These are phyloP conservation scores for Alternaria sp. DNA, from an alignment of 2,329 filamentous ascomycete genomes.

Conservation along the genomic window DNA sequence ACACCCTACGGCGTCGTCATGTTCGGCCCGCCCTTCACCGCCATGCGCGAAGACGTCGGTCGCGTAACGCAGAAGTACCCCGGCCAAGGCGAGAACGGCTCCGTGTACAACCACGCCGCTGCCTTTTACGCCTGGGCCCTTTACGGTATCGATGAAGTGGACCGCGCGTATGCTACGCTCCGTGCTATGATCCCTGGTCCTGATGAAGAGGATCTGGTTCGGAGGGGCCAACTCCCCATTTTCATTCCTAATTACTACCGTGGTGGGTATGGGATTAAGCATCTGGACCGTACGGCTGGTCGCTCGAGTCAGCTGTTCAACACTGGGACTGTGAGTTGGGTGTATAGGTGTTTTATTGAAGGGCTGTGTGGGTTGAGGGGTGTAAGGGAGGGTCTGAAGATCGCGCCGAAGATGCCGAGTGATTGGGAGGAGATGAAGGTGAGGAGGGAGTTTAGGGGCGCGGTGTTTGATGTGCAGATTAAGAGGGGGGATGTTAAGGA, in stretches of 20 bases:
- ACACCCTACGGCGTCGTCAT: constrained; percentile 63
- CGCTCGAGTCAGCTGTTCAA: constrained; percentile 65
- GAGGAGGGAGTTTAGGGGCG: constrained; percentile 58
- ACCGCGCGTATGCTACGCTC: constrained; percentile 59
- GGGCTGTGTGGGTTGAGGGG: constrained; percentile 62
- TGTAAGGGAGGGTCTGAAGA: constrained; percentile 54
- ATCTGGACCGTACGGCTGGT: constrained; percentile 54
- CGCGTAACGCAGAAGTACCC: constrained; percentile 65
- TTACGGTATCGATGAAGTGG: constrained; percentile 58
- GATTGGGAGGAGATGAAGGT: constrained; percentile 58
- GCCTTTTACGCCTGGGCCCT: constrained; percentile 63
- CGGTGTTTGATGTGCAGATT: constrained; percentile 57
- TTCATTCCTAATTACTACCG: constrained; percentile 66
- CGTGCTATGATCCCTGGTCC: constrained; percentile 63
- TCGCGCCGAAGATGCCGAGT: constrained; percentile 60
- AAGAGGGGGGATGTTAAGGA: constrained; percentile 50
- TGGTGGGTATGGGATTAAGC: constrained; percentile 37
- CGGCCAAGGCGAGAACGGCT: constrained; percentile 64
- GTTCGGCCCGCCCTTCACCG: constrained; percentile 62
- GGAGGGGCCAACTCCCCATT: constrained; percentile 62
- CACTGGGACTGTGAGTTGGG: constrained; percentile 65
- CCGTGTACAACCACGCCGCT: constrained; percentile 64
- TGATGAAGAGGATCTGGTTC: constrained; percentile 57
- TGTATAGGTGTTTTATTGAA: constrained; percentile 62
- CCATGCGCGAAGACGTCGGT: constrained; percentile 65